These are phyloP conservation scores for Tarenaya hassleriana DNA, from an alignment of 345 rosid species.

Conservation along the genomic window DNA sequence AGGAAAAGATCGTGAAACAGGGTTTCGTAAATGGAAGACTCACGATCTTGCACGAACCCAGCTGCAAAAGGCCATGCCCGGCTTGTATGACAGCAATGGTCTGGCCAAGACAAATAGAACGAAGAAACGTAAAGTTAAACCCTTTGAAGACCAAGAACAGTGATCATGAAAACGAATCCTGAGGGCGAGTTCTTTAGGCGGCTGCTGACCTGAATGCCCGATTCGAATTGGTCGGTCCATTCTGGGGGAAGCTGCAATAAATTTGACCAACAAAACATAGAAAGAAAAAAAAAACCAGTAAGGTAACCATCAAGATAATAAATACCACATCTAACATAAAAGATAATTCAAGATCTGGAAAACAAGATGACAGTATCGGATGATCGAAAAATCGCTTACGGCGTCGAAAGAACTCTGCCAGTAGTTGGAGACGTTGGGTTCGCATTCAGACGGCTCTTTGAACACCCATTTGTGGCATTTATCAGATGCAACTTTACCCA, in stretches of 20 bases:
- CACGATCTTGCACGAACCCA: slow-evolving; percentile 96
- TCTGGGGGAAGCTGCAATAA: slow-evolving; percentile 88
- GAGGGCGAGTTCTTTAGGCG: not conserved
- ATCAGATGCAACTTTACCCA: slow-evolving; percentile 99
- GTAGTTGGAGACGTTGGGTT: slow-evolving; percentile 88
- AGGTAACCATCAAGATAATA: slow-evolving; percentile 30
- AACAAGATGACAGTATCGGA: slow-evolving; percentile 1
- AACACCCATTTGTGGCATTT: slow-evolving; percentile 99
- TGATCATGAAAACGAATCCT: not conserved
- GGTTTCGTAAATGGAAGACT: slow-evolving; percentile 28
- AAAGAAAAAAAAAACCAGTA: slow-evolving; percentile 20
- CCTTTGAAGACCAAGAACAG: slow-evolving; percentile 11
- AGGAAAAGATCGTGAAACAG: not conserved
- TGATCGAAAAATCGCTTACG: slow-evolving; percentile 35
- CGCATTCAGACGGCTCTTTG: slow-evolving; percentile 93
- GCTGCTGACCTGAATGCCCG: slow-evolving; percentile 86
- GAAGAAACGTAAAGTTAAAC: not conserved
- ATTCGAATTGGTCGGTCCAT: slow-evolving; percentile 99
- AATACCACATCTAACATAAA: slow-evolving; percentile 25
- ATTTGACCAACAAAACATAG: slow-evolving; percentile 23
- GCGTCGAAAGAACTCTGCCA: slow-evolving; percentile 99
- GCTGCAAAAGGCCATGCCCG: slow-evolving; percentile 90
- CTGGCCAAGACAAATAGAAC: slow-evolving; percentile 32
- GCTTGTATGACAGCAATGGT: slow-evolving; percentile 99
- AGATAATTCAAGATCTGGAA: not conserved